Evolutionary conservation across 148 eudicot genomes (phyloP).

Genomic region (Amaranthus palmeri): DNA sequence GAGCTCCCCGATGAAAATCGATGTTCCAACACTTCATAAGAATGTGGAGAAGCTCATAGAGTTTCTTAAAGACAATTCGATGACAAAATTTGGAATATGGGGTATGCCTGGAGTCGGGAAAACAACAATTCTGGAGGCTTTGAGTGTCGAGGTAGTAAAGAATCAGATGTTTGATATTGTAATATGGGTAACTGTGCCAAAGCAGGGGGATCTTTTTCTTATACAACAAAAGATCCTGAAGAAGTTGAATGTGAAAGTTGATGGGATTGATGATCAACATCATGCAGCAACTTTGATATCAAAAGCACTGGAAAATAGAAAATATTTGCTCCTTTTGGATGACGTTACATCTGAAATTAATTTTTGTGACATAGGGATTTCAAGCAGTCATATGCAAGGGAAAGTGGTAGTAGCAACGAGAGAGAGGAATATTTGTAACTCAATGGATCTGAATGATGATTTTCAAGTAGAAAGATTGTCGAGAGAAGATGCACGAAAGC

Average conservation of each 20-base stretch:
- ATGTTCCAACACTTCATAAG: conserved; percentile 21
- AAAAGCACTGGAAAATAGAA: conserved; percentile 13
- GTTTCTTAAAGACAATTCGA: conserved; percentile 16
- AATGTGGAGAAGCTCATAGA: conserved; percentile 18
- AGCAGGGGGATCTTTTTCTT: conserved; percentile 1
- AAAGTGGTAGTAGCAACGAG: conserved; percentile 30
- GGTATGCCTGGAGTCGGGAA: conserved; percentile 31
- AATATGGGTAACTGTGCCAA: conserved; percentile 22
- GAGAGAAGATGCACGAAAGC: conserved; percentile 19
- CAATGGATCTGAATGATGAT: conserved; percentile 19
- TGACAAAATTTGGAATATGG: conserved; percentile 24
- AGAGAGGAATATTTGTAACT: conserved; percentile 6
- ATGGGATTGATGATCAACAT: neutral
- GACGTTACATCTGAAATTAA: conserved; percentile 18
- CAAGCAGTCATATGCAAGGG: conserved; percentile 16
- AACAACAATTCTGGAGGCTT: conserved; percentile 18
- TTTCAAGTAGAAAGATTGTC: conserved; percentile 25
- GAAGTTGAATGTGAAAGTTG: conserved; percentile 9
- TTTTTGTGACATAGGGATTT: conserved; percentile 23
- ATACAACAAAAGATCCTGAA: conserved; percentile 21
- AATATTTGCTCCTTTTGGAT: conserved; percentile 29
- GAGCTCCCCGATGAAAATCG: conserved; percentile 6
- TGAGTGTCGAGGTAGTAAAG: conserved; percentile 15
- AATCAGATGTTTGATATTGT: conserved; percentile 20
- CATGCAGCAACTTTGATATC: conserved; percentile 17